phyloP scores from a whole-genome alignment of 148 eudicot species.

The Pharnaceum exiguum region DNA sequence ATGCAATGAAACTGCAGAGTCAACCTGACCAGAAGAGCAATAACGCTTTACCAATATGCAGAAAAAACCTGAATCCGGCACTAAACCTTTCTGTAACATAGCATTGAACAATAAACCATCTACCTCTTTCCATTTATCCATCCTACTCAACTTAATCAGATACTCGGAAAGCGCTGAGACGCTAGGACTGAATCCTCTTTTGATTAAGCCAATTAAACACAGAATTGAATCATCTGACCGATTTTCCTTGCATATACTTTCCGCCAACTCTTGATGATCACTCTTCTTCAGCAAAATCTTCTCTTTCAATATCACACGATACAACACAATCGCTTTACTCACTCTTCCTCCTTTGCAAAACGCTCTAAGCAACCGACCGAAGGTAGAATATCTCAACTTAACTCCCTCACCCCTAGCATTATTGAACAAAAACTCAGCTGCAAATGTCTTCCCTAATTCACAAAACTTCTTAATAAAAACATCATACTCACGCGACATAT shows the following conservation, averaged over 20 bases:
- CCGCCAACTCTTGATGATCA: constrained; percentile 40
- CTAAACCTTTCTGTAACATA: constrained; percentile 36
- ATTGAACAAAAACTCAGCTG: constrained; percentile 49
- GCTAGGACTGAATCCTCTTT: constrained; percentile 40
- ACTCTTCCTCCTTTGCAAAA: constrained; percentile 43
- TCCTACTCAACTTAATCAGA: constrained; percentile 38
- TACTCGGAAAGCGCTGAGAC: constrained; percentile 36
- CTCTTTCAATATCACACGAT: constrained; percentile 29
- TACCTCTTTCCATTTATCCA: constrained; percentile 49
- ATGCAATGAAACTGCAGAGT: constrained; percentile 54
- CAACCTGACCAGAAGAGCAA: constrained; percentile 45
- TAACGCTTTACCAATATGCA: constrained; percentile 48
- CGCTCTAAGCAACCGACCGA: constrained; percentile 52
- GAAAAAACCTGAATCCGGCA: constrained; percentile 53
- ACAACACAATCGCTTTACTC: constrained; percentile 45
- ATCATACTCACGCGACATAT: constrained; percentile 37
- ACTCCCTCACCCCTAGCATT: constrained; percentile 36
- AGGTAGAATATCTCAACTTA: constrained; percentile 36
- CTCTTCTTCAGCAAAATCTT: constrained; percentile 25
- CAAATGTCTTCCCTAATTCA: constrained; percentile 58
- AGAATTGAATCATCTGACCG: constrained; percentile 40
- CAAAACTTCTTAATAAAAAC: constrained; percentile 51
- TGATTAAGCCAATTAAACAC: constrained; percentile 44
- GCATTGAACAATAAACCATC: constrained; percentile 49
- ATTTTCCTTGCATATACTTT: constrained; percentile 44